Evolutionary conservation across 2,329 filamentous ascomycete species (phyloP), one percentile per base, ranked within the genome.

Genomic region (Phyllosticta paracitricarpa): DNA sequence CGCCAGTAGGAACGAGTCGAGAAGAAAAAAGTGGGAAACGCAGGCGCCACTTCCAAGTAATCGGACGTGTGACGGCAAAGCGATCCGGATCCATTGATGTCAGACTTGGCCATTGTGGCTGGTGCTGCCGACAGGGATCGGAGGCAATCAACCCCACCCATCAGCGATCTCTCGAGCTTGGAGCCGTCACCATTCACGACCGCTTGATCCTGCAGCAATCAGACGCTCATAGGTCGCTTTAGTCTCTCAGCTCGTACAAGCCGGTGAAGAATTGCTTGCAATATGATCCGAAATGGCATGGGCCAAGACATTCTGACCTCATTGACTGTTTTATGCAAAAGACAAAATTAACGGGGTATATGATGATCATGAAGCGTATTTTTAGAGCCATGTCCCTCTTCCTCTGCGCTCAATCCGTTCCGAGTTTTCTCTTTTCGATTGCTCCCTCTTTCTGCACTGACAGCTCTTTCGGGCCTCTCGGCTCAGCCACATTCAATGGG

Each of bases 391-490:
- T 22, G 28, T 30, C 28, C 26, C 17, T 56, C 54, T 51, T 61
- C 57, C 51, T 51, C 51, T n/a, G 48, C 28, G n/a, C 40, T 35
- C 48, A 61, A 12, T 19, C 40, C 55, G 2, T 61, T 54, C 40
- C 56, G 8, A 12, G 57, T 61, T 4, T 48, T n/a, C 40, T 17
- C 40, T n/a, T 48, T n/a, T 48, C 40, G n/a, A 48, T 48, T 17
- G 40, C 40, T n/a, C n/a, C 40, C n/a, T 48, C 59, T 57, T 19
- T 22, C 33, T n/a, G 60, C 30, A 30, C 53, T 19, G 51, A 58
- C 58, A 48, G 14, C 17, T 62, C 60, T 52, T 52, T 62, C 6
- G 60, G 56, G 6, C 56, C 56, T 26, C 60, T 55, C 56, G 60
- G 51, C 14, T 57, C 59, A n/a, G 57, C 54, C 17, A 61, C 51